These are phyloP conservation scores for Handroanthus guayacan DNA, from an alignment of 257 asterid genomes.

Conservation along the genomic window DNA sequence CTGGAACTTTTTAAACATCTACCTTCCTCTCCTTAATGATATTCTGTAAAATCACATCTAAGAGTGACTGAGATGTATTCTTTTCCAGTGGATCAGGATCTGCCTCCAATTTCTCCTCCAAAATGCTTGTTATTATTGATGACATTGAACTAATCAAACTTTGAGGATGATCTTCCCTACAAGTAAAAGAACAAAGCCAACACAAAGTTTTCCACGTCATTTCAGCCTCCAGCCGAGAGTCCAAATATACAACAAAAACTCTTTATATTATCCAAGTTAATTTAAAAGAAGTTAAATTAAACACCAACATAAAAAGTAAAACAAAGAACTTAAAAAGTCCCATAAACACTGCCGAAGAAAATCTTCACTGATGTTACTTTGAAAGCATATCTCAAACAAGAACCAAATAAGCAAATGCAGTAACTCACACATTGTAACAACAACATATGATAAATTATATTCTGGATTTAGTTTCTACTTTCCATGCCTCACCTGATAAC, in stretches of 20 bases:
- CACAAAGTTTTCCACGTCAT: constrained; percentile 25
- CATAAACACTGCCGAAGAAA: not conserved
- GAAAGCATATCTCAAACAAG: constrained; percentile 5
- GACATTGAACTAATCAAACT: constrained; percentile 68
- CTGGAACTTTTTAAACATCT: constrained; percentile 18
- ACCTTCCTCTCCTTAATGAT: constrained; percentile 75
- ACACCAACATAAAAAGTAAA: not conserved
- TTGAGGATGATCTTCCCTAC: constrained; percentile 77
- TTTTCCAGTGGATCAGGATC: constrained; percentile 53
- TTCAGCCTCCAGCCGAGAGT: constrained; percentile 9
- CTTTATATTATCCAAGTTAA: not conserved
- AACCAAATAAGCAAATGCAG: not conserved
- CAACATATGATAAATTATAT: not conserved
- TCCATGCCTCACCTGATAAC: not conserved
- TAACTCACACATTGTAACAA: constrained; percentile 4
- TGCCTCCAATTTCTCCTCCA: constrained; percentile 68
- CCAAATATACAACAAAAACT: not conserved
- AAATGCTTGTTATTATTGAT: constrained; percentile 60
- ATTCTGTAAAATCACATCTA: constrained; percentile 77
- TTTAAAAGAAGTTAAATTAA: not conserved
- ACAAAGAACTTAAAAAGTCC: not conserved
- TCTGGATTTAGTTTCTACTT: constrained; percentile 16
- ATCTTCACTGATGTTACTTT: not conserved
- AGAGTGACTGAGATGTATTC: constrained; percentile 57
- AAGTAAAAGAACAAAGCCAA: constrained; percentile 34